Percentiles rank a stretch among this genome's conserved stretches.
Evolutionary conservation across 768 basidiomycete species (phyloP).

Genomic region (Leccinum ochraceum): DNA sequence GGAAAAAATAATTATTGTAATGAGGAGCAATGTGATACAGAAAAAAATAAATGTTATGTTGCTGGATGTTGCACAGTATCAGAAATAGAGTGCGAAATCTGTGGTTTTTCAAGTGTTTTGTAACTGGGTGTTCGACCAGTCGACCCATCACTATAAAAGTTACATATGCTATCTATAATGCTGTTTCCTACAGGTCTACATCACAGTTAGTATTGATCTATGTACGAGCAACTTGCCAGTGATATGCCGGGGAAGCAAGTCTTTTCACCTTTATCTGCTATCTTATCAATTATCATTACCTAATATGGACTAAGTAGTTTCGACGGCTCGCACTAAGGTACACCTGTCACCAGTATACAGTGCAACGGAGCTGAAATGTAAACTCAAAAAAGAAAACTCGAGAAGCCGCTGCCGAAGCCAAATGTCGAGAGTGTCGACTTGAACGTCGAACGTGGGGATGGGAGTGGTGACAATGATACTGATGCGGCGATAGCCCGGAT

Average conservation of each 20-base stretch:
- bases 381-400: background rate
- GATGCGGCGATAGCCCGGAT: background rate
- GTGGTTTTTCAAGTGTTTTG: too few species aligned
- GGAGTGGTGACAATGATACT: background rate
- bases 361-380: background rate
- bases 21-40: too few species aligned
- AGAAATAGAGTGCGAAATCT: too few species aligned
- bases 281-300: background rate
- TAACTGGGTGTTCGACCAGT: too few species aligned
- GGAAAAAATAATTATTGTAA: too few species aligned
- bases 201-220: background rate
- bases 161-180: too few species aligned
- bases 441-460: background rate
- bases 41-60: too few species aligned
- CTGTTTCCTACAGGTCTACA: too few species aligned
- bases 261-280: background rate
- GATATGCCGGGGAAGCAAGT: background rate
- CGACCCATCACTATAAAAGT: too few species aligned
- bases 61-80: too few species aligned
- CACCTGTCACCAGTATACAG: too few species aligned
- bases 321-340: background rate
- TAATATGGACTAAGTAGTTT: background rate
- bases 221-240: background rate
- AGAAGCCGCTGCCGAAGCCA: background rate
- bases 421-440: background rate